Conservation (phyloP, 2,329 filamentous ascomycete genomes). For the Aspergillus phoenicis region DNA sequence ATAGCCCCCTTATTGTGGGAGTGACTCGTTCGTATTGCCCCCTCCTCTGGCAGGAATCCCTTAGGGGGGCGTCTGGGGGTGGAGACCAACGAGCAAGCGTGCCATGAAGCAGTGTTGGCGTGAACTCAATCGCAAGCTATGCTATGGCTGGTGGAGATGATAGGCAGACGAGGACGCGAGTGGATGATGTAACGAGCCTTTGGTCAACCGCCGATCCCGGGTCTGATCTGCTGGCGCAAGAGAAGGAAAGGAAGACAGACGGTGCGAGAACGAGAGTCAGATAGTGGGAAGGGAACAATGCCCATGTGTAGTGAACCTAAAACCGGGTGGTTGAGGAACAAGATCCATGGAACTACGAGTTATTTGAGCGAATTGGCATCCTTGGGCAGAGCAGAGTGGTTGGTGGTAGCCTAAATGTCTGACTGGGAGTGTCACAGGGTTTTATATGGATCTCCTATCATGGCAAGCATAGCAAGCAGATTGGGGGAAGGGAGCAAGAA, state of each 20-base stretch:
- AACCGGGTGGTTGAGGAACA: neutral
- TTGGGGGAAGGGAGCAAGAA: neutral
- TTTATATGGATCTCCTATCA: too few relatives aligned
- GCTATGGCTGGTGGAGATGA: neutral
- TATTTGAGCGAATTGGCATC: neutral
- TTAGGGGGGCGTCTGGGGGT: neutral
- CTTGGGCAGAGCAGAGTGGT: neutral
- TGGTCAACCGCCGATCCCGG: constrained; percentile 5
- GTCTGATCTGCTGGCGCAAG: neutral
- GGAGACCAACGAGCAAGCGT: neutral
- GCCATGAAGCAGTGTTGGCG: neutral
- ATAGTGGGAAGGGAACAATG: constrained; percentile 5
- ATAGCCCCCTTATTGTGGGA: too few relatives aligned
- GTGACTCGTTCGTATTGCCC: neutral
- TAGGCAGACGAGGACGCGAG: neutral
- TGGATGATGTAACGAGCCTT: constrained; percentile 9
- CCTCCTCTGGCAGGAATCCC: neutral
- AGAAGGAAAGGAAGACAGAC: neutral
- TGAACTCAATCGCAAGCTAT: constrained; percentile 9
- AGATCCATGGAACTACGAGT: constrained; percentile 1
- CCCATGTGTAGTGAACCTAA: constrained; percentile 9
- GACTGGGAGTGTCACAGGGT: neutral
- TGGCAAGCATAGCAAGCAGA: neutral
- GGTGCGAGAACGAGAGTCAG: neutral
- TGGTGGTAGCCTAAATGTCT: neutral